Evolutionary conservation across 140 eudicot genomes (phyloP).

Genomic region (Flaveria floridana): DNA sequence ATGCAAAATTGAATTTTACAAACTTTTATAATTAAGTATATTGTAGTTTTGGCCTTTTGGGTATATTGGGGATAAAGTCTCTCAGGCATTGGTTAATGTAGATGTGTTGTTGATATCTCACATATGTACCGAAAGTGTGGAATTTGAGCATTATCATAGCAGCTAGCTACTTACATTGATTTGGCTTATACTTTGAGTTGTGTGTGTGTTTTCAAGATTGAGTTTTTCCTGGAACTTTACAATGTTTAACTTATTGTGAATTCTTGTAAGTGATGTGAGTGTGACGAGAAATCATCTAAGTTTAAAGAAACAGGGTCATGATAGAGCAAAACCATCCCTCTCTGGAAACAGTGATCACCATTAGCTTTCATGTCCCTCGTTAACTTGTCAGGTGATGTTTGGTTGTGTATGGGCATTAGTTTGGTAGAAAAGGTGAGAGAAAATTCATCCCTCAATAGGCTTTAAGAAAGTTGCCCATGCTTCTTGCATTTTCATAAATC

Average conservation of each 20-base stretch:
- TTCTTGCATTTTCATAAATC: not conserved
- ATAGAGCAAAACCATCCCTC: not conserved
- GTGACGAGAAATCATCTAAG: not conserved
- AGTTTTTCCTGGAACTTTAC: not conserved
- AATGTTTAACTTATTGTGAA: not conserved
- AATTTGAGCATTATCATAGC: not conserved
- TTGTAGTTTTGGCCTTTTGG: not conserved
- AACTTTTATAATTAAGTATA: not conserved
- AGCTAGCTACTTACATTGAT: not conserved
- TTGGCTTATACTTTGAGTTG: not conserved
- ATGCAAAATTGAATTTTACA: not conserved
- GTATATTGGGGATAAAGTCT: constrained; percentile 2
- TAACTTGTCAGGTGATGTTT: not conserved
- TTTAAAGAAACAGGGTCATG: not conserved
- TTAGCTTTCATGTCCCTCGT: not conserved
- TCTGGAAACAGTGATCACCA: not conserved
- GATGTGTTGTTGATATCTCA: not conserved
- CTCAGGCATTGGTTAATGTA: not conserved
- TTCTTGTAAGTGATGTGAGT: not conserved
- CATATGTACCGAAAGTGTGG: not conserved
- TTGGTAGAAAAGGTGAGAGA: not conserved
- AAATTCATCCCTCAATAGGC: not conserved
- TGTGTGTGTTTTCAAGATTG: not conserved
- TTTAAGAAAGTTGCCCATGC: constrained; percentile 1
- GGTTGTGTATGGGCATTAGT: not conserved